Base-by-base conservation (phyloP, 345 rosid species). In the Bruguiera sexangula region DNA sequence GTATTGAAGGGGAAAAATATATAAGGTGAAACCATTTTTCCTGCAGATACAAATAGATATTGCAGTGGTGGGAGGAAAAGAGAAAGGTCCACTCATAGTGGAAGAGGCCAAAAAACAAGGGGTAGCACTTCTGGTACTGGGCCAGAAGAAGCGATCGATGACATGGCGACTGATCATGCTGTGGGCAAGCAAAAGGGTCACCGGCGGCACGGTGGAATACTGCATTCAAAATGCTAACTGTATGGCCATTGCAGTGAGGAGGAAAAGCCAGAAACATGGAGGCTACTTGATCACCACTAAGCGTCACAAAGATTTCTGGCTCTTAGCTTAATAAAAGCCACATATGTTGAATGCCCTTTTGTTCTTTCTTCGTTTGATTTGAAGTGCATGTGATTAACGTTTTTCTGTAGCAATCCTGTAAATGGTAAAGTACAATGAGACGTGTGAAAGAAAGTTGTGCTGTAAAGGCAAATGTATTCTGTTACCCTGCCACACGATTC, bases 251-350 rank as follows among this genome's bases (percentile, higher is more conserved):
- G 97, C 95, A 13, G 97, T 94, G 34, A 83, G 97, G 53, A 82
- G 95, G 62, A 94, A 89, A 75, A 76, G 86, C 85, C 87, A 88
- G 75, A 91, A 82, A 72, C 82, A 81, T 58, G 98, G 98, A 46
- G 98, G 98, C 5, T 94, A 89, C 65, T 76, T 89, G 83, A 90
- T 94, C 74, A 94, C 96, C 76, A 94, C 98, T 18, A 94, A 89
- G 65, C 90, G 95, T 37, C 98, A 91, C 71, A 94, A 83, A 78
- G 98, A 94, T 79, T 94, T 94, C 82, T 91, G 98, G 98, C 96
- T 94, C 68, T 77, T 94, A 50, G 98, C 98, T 56, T 92, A 68
- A 74, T 31, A 29, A 43, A 43, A 43, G 50, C 50, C 15, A 43
- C 16, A 43, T 13, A 43, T 43, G 3, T 43, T 43, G 50, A 15